A percentile compares a stretch with the other conserved stretches of the same genome.
phyloP scores from a whole-genome alignment of 73 alveolate species.

The Paramecium caudatum region DNA sequence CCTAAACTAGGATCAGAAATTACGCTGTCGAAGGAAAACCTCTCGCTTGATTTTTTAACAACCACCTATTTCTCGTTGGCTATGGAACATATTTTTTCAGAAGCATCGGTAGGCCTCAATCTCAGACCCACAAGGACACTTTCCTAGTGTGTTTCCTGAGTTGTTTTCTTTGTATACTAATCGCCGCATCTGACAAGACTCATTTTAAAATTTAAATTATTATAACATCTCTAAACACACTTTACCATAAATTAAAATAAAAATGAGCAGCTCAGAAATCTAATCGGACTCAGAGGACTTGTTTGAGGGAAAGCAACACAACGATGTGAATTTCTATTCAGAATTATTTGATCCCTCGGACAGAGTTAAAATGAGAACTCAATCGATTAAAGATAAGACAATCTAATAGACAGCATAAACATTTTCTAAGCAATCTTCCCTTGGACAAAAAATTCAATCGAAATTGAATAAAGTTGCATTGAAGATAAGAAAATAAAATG shows the following conservation, averaged over 20 bases:
- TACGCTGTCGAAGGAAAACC: constrained; percentile 28
- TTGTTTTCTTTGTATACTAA: not conserved
- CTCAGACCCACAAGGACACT: constrained; percentile 55
- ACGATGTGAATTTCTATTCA: constrained; percentile 3
- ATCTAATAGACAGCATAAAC: not conserved
- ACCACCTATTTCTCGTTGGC: not conserved
- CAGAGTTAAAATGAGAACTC: not conserved
- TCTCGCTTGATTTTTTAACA: constrained; percentile 46
- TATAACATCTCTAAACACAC: not conserved
- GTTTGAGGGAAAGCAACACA: not conserved
- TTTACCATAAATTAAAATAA: constrained; percentile 47
- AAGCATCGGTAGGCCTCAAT: constrained; percentile 52
- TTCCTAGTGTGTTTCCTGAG: constrained; percentile 4
- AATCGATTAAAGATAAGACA: not conserved
- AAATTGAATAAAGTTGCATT: constrained; percentile 21
- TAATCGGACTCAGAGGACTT: constrained; percentile 57
- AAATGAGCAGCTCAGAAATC: constrained; percentile 8
- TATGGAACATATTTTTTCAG: constrained; percentile 1
- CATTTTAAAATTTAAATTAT: constrained; percentile 35
- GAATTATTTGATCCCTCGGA: not conserved
- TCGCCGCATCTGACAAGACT: not conserved
- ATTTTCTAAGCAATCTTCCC: constrained; percentile 7
- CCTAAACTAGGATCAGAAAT: not conserved
- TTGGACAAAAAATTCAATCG: not conserved
- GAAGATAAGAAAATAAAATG: constrained; percentile 8